These are phyloP conservation scores for Lentinus brumalis DNA, from an alignment of 768 basidiomycete species.

Conservation along the genomic window DNA sequence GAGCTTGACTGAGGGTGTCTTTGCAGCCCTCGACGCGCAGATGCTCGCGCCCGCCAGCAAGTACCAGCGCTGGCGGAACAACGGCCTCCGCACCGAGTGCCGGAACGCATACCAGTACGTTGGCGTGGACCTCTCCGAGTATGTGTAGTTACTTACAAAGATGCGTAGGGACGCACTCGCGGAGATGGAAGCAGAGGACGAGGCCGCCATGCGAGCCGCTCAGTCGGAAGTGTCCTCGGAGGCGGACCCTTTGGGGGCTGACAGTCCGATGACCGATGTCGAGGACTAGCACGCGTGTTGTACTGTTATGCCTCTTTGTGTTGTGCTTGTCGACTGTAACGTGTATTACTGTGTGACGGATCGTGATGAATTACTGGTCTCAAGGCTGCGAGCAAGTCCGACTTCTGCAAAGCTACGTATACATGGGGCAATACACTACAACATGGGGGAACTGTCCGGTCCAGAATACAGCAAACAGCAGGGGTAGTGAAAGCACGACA, in stretches of 20 bases:
- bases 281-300: not conserved
- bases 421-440: not conserved
- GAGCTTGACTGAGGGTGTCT: no score
- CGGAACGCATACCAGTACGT: constrained; percentile 64
- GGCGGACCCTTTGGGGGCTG: constrained; percentile 11
- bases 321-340: not conserved
- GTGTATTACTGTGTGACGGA: not conserved
- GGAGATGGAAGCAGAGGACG: constrained; percentile 12
- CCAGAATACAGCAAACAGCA: not conserved
- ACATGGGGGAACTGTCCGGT: not conserved
- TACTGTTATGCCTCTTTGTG: not conserved
- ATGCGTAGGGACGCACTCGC: constrained; percentile 14
- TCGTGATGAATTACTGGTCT: no score
- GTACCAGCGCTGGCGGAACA: constrained; percentile 63
- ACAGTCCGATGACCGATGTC: constrained; percentile 20
- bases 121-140: not conserved
- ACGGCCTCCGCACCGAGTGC: constrained; percentile 53
- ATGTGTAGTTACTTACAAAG: not conserved
- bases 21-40: constrained; percentile 64
- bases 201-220: not conserved
- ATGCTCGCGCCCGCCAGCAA: constrained; percentile 54
- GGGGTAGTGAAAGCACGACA: not conserved
- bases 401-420: not conserved
- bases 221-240: not conserved
- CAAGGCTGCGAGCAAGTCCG: not conserved